Conservation (phyloP, 176 grass and related monocot genomes). For the maize (Zea mays) region DNA sequence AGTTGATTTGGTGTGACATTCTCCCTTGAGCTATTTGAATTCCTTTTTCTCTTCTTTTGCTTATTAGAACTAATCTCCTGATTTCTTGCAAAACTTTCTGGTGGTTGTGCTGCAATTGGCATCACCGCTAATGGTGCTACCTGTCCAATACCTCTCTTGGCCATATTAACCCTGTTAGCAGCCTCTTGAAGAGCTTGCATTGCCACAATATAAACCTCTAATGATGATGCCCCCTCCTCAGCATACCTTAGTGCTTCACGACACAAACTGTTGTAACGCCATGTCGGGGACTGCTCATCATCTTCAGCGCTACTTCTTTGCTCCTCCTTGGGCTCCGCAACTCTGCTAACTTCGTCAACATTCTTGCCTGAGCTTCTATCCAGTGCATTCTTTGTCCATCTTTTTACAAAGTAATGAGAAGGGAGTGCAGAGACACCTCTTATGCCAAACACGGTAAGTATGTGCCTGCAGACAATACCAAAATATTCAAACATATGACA, state of each 20-base stretch:
- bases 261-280: constrained; percentile 61
- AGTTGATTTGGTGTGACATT: constrained; percentile 32
- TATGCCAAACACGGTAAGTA: constrained; percentile 46
- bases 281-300: constrained; percentile 46
- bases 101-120: constrained; percentile 51
- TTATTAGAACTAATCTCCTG: constrained; percentile 37
- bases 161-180: constrained; percentile 57
- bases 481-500: constrained; percentile 59
- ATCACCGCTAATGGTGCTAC: constrained; percentile 54
- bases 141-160: constrained; percentile 58
- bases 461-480: constrained; percentile 56
- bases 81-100: constrained; percentile 39
- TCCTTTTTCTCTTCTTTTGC: constrained; percentile 51
- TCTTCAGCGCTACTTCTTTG: constrained; percentile 43
- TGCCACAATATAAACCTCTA: constrained; percentile 58
- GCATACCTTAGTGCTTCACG: constrained; percentile 60
- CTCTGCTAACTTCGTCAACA: constrained; percentile 30
- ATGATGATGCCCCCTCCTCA: constrained; percentile 60
- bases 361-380: constrained; percentile 44
- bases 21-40: constrained; percentile 47
- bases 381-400: constrained; percentile 57
- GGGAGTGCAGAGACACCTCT: constrained; percentile 46
- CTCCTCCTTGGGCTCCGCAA: constrained; percentile 49
- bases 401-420: constrained; percentile 51
- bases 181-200: constrained; percentile 68